Percentiles rank a stretch among this genome's conserved stretches.
These are phyloP conservation scores for Phytophthora melonis DNA, from an alignment of 352 stramenopile species.

Conservation along the genomic window DNA sequence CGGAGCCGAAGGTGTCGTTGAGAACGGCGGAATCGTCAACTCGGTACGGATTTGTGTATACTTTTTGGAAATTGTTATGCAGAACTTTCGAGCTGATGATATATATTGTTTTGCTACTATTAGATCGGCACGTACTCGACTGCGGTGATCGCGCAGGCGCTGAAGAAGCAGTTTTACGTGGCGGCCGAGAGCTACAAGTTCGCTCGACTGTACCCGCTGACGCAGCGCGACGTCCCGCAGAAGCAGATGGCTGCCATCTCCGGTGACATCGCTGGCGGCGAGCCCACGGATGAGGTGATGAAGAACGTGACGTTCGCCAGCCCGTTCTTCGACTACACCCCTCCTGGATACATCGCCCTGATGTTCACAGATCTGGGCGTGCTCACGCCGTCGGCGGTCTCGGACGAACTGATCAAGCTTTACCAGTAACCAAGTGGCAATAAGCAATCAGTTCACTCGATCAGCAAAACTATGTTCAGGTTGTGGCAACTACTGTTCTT, in stretches of 20 bases:
- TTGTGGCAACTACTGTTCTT: neutral
- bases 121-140: slow-evolving; percentile 96
- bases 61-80: neutral
- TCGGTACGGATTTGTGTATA: slow-evolving; percentile 69
- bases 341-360: slow-evolving; percentile 97
- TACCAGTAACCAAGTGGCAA: slow-evolving; percentile 90
- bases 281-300: slow-evolving; percentile 37
- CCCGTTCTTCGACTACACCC: slow-evolving; percentile 97
- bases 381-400: slow-evolving; percentile 97
- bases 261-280: slow-evolving; percentile 37
- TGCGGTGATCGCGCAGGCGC: slow-evolving; percentile 94
- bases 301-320: slow-evolving; percentile 88
- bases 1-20: slow-evolving; percentile 96
- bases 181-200: slow-evolving; percentile 99
- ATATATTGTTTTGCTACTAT: neutral
- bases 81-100: neutral
- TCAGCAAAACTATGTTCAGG: no score
- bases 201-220: slow-evolving; percentile 97
- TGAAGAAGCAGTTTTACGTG: slow-evolving; percentile 98
- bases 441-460: slow-evolving; percentile 8
- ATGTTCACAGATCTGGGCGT: slow-evolving; percentile 99
- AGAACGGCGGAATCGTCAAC: slow-evolving; percentile 98
- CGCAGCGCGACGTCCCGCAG: slow-evolving; percentile 94
- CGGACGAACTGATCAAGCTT: slow-evolving; percentile 98
- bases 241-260: slow-evolving; percentile 66